Evolutionary conservation across 2,329 filamentous ascomycete genomes (phyloP), one percentile per base, ranked within the genome.

Genomic region (Aspergillus versicolor): DNA sequence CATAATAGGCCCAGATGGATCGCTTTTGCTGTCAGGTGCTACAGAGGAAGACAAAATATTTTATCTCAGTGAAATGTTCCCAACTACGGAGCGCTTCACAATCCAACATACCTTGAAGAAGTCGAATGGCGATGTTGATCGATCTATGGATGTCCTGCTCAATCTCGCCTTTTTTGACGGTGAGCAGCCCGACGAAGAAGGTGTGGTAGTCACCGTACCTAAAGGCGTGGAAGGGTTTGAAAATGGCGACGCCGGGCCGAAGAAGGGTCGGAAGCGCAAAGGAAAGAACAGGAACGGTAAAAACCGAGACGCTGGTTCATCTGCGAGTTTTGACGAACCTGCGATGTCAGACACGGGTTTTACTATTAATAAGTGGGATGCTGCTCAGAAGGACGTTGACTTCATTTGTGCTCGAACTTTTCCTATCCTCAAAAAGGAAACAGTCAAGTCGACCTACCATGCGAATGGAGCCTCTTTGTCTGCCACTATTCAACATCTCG

Each of bases 171-270:
- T 88, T 67, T 86, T 97, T 4, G 85, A 91, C 57, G 85, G 30
- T 34, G 30, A 91, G 56, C 82, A 80, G 1, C 83, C 83, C 0
- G 79, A 84, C 53, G 78, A 82, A 15, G 75, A 74, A 38, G 75
- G 80, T 3, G 75, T 71, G 2, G 71, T 73, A 34, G 72, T 76
- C 17, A 67, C 77, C 5, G 70, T 78, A 1, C 77, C 81, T 1
- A 93, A 89, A 69, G 90, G 92, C 0, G 79, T 97, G n/a, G 91
- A 97, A 57, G 91, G 84, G 0, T 96, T 96, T 69, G 86, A 84
- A 21, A 81, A 84, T 40, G 81, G 81, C 1, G 70, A 71, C 1
- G 67, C 69, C 6, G 69, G 70, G 13, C 71, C 73, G 19, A 72
- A 75, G 67, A 75, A 77, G 58, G 71, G 75, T 19, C 70, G 70